These are phyloP conservation scores for Mycosphaerella sp. DNA, from an alignment of 2,329 filamentous ascomycete species.

Conservation along the genomic window DNA sequence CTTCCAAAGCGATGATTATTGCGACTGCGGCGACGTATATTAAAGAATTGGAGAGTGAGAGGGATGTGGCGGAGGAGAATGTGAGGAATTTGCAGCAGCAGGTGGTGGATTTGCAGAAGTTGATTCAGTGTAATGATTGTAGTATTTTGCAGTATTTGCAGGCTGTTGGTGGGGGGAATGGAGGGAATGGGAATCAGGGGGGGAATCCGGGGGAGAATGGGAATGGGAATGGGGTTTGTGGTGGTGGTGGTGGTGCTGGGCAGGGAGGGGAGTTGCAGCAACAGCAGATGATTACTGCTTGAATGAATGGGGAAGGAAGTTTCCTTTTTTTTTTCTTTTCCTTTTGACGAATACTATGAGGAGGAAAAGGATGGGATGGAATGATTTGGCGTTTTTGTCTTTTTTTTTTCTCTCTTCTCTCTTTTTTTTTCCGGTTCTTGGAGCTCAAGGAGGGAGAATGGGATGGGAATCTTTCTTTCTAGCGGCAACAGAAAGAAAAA, in stretches of 20 bases:
- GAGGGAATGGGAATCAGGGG: conserved; percentile 1
- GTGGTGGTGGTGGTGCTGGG: neutral
- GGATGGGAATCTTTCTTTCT: too few relatives aligned
- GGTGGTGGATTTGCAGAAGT: conserved; percentile 39
- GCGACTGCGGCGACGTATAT: conserved; percentile 43
- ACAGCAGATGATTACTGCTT: conserved; percentile 4
- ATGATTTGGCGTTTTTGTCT: too few relatives aligned
- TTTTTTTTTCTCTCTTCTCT: neutral
- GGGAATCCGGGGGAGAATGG: neutral
- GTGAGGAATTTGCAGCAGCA: conserved; percentile 36
- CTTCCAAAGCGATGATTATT: conserved; percentile 42
- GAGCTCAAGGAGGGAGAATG: too few relatives aligned
- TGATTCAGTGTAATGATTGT: conserved; percentile 44
- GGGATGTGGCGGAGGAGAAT: conserved; percentile 36
- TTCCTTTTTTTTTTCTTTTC: too few relatives aligned
- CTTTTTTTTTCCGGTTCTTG: too few relatives aligned
- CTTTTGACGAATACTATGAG: too few relatives aligned
- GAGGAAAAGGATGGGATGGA: neutral
- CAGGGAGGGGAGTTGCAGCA: neutral
- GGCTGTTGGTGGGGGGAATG: conserved; percentile 3
- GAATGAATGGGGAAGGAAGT: neutral
- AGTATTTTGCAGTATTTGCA: conserved; percentile 24
- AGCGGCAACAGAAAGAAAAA: too few relatives aligned
- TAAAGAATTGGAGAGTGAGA: conserved; percentile 41
- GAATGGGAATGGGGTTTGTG: too few relatives aligned